Evolutionary conservation across 495 filamentous ascomycete species (phyloP), one percentile per base, ranked within the genome.

Genomic region (Tuber magnatum): DNA sequence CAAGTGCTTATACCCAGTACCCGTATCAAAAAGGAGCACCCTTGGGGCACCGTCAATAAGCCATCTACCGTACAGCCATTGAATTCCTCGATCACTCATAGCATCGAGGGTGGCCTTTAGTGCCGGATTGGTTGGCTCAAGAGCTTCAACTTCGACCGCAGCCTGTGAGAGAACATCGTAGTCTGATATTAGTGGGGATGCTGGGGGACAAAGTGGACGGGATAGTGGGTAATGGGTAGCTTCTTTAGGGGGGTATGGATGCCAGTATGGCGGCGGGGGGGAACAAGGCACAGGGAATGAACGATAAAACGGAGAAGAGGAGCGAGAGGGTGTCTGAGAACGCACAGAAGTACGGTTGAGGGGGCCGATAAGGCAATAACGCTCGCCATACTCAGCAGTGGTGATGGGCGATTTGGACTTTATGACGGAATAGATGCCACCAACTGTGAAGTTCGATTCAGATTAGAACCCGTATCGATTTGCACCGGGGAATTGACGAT

Each of bases 391-490:
- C 84, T 99, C 95, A 28, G 93, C 93, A 0, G 95, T 97, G 41
- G 95, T 99, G 70, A 99, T 94, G 14, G 95, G 94, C 32, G 95
- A 94, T 84, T 99, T 99, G 72, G 95, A 99, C 85, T 99, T 99
- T 83, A 99, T 89, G 72, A 99, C 95, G 22, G 94, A 97, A 86
- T 99, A 99, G 85, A 99, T 99, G 77, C 95, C 95, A 82, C 95
- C 95, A 74, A 99, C 95, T 94, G 75, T 48, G 72, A 38, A 74
- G 74, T 41, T 41, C 41, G n/a, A 68, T 48, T 51, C 41, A 69
- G 76, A 70, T 46, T 40, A 43, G 28, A 12, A 70, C 44, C 12
- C 9, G 70, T 22, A 46, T 44, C 42, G 44, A 68, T 65, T 65
- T 73, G 42, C 71, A 40, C 24, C 61, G 35, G 51, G 42, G 38